Evolutionary conservation across 2,329 filamentous ascomycete genomes (phyloP), one percentile per base, ranked within the genome.

Genomic region (Penicillium griseofulvum): DNA sequence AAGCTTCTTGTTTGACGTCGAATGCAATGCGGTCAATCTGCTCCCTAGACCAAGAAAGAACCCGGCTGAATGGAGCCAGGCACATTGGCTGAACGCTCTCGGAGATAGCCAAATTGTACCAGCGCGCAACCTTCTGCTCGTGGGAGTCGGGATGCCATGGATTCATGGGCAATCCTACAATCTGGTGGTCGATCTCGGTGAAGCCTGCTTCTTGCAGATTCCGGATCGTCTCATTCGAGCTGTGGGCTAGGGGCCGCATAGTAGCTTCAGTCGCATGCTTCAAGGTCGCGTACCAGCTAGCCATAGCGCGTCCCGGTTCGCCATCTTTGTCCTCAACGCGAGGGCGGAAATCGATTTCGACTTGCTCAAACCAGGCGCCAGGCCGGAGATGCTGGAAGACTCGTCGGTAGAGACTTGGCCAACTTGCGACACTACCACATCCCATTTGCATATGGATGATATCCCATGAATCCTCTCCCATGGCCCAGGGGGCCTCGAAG

Each of bases 261-360:
- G 83, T 81, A 39, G 80, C 78, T 44, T 85, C 80, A 62, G 91
- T 92, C 41, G 88, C 88, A 54, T 84, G 80, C 45, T 84, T 79
- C 54, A 95, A 76, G 54, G 83, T 83, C 26, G 83, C 75, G 58
- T 87, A 87, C 91, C 91, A 96, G 63, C 83, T 76, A 42, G 78
- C 73, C 16, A 93, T 76, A 28, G 80, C 77, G 8, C 87, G 84
- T 10, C 69, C 68, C n/a, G 51, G 49, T 7, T 51, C 41, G 4
- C 31, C 44, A 22, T 49, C 19, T 24, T 42, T 33, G 7, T 42
- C 85, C 59, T 91, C 87, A 67, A 85, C 88, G 49, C 84, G 84
- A 17, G 91, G 90, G 45, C 83, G 79, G 73, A 89, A 89, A 72
- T 97, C 91, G 52, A 97, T 88, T 71, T 97, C 93, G 45, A 96